Evolutionary conservation across 2,329 filamentous ascomycete species (phyloP).

Genomic region (Elsinoe ampelina): DNA sequence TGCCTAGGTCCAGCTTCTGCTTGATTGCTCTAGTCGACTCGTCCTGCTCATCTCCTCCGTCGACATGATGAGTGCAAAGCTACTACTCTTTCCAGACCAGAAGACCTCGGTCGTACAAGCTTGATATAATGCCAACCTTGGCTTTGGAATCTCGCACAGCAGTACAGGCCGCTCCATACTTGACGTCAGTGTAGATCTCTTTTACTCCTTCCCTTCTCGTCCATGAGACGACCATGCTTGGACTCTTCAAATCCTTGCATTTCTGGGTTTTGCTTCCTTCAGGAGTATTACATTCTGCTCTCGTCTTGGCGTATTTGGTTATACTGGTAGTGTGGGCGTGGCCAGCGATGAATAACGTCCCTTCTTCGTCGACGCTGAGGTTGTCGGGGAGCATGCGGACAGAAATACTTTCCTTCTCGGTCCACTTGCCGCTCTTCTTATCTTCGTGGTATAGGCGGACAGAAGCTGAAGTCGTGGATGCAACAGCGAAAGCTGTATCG

Average conservation of each 20-base stretch:
- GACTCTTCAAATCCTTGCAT: slow-evolving; percentile 21
- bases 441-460: slow-evolving; percentile 29
- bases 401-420: slow-evolving; percentile 16
- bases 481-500: slow-evolving; percentile 30
- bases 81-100: slow-evolving; percentile 27
- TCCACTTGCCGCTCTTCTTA: slow-evolving; percentile 15
- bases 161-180: slow-evolving; percentile 30
- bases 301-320: slow-evolving; percentile 19
- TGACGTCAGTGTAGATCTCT: slow-evolving; percentile 31
- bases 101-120: slow-evolving; percentile 34
- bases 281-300: slow-evolving; percentile 18
- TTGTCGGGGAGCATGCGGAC: slow-evolving; percentile 32
- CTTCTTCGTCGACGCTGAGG: slow-evolving; percentile 29
- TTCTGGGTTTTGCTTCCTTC: slow-evolving; percentile 17
- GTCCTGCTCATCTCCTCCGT: neutral
- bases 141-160: slow-evolving; percentile 30
- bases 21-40: neutral
- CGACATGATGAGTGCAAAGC: neutral
- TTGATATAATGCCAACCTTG: slow-evolving; percentile 29
- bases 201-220: slow-evolving; percentile 26
- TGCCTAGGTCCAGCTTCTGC: neutral
- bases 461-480: slow-evolving; percentile 27
- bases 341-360: slow-evolving; percentile 33
- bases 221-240: slow-evolving; percentile 35
- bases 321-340: slow-evolving; percentile 31